phyloP scores from a whole-genome alignment of 768 basidiomycete genomes.

The Clathrus columnatus region DNA sequence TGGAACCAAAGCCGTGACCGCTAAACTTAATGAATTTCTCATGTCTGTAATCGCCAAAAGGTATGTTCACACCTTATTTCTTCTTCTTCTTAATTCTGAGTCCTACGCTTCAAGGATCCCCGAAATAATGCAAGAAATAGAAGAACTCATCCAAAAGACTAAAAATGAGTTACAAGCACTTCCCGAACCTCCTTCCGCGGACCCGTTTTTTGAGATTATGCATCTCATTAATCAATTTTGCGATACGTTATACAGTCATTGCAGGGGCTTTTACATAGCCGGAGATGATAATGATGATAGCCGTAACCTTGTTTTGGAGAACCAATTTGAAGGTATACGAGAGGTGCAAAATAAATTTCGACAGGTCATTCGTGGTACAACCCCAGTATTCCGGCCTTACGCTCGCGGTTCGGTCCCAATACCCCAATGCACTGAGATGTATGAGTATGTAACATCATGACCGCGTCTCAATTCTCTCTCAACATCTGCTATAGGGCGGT shows the following conservation, averaged over 20 bases:
- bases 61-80: conserved; percentile 29
- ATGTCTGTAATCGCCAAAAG: conserved; percentile 54
- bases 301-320: neutral
- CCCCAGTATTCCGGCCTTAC: conserved; percentile 52
- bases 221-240: conserved; percentile 39
- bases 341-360: conserved; percentile 41
- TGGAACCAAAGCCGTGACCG: conserved; percentile 47
- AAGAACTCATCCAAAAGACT: conserved; percentile 33
- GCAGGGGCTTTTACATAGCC: conserved; percentile 35
- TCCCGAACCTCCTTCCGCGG: conserved; percentile 45
- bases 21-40: conserved; percentile 48
- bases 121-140: conserved; percentile 50
- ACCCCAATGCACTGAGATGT: no score
- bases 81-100: neutral
- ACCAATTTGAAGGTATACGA: conserved; percentile 34
- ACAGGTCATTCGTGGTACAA: conserved; percentile 38
- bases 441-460: neutral
- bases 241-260: conserved; percentile 32
- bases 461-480: neutral
- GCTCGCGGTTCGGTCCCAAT: no score
- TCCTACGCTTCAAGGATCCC: conserved; percentile 40
- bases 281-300: no score
- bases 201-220: conserved; percentile 49
- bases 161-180: conserved; percentile 25
- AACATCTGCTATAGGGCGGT: neutral